phyloP scores from a whole-genome alignment of 495 filamentous ascomycete genomes.

The Xylona heveae region DNA sequence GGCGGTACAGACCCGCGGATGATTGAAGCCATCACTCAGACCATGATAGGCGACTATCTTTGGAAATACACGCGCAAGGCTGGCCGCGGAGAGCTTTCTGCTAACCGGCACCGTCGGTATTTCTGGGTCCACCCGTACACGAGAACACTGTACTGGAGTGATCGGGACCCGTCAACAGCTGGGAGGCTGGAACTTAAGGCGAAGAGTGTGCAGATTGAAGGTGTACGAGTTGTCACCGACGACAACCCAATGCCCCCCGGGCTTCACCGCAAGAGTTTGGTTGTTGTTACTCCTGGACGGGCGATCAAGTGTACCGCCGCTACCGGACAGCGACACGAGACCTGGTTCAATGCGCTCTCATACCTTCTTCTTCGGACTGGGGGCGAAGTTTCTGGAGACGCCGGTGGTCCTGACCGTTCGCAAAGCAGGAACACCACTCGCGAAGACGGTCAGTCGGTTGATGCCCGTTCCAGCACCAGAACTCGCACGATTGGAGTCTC shows the following conservation, averaged over 20 bases:
- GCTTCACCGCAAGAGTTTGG: conserved; percentile 76
- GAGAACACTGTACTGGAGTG: conserved; percentile 90
- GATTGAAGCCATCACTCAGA: conserved; percentile 98
- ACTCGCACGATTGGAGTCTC: no score
- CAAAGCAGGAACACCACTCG: conserved; percentile 37
- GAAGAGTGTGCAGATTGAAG: conserved; percentile 89
- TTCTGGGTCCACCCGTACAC: conserved; percentile 99
- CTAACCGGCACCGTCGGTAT: conserved; percentile 76
- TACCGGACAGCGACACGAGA: conserved; percentile 85
- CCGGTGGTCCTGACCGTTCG: conserved; percentile 15
- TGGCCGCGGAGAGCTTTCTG: conserved; percentile 67
- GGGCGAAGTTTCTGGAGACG: conserved; percentile 17
- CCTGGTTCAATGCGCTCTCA: conserved; percentile 94
- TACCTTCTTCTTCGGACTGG: conserved; percentile 68
- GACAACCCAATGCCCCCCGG: conserved; percentile 93
- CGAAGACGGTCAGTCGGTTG: conserved; percentile 70
- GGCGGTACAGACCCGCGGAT: conserved; percentile 76
- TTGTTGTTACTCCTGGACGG: conserved; percentile 76
- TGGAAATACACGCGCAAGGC: conserved; percentile 97
- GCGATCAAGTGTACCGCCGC: conserved; percentile 82
- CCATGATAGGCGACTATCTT: conserved; percentile 96
- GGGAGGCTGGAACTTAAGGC: conserved; percentile 62
- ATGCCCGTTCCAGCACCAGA: conserved; percentile 32
- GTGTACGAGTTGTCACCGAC: conserved; percentile 80
- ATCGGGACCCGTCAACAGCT: conserved; percentile 61